Evolutionary conservation across 2,329 filamentous ascomycete species (phyloP).

Genomic region (Diaporthe ampelina): DNA sequence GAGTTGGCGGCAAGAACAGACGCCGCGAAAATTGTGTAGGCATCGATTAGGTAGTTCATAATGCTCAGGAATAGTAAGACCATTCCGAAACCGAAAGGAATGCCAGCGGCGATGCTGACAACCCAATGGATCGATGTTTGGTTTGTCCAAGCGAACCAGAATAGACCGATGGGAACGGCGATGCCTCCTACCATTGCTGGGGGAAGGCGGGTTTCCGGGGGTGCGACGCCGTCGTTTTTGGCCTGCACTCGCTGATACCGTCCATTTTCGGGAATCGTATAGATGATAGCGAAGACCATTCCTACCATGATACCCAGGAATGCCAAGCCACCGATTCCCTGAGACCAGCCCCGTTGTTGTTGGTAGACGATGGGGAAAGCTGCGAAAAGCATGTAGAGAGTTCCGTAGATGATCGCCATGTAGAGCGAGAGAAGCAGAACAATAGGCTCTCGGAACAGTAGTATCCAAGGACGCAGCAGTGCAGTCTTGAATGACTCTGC

Average conservation of each 20-base stretch:
- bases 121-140: conserved; percentile 50
- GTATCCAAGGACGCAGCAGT: conserved; percentile 73
- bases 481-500: conserved; percentile 66
- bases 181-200: conserved; percentile 72
- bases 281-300: conserved; percentile 69
- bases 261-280: conserved; percentile 67
- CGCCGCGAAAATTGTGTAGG: conserved; percentile 82
- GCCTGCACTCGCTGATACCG: conserved; percentile 63
- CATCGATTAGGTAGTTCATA: conserved; percentile 78
- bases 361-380: conserved; percentile 75
- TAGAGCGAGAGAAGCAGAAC: conserved; percentile 74
- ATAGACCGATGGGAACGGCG: conserved; percentile 39
- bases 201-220: conserved; percentile 74
- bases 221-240: conserved; percentile 64
- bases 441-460: conserved; percentile 77
- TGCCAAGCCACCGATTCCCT: conserved; percentile 71
- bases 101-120: conserved; percentile 53
- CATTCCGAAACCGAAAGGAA: conserved; percentile 59
- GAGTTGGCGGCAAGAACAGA: conserved; percentile 81
- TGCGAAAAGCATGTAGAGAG: conserved; percentile 67
- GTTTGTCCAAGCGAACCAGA: conserved; percentile 43
- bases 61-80: conserved; percentile 77
- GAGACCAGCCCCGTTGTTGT: conserved; percentile 66
- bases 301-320: conserved; percentile 76
- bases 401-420: conserved; percentile 71